Percentiles rank a stretch among this genome's conserved stretches.
phyloP scores from a whole-genome alignment of 2,329 filamentous ascomycete genomes.

The Diaporthe destruens region DNA sequence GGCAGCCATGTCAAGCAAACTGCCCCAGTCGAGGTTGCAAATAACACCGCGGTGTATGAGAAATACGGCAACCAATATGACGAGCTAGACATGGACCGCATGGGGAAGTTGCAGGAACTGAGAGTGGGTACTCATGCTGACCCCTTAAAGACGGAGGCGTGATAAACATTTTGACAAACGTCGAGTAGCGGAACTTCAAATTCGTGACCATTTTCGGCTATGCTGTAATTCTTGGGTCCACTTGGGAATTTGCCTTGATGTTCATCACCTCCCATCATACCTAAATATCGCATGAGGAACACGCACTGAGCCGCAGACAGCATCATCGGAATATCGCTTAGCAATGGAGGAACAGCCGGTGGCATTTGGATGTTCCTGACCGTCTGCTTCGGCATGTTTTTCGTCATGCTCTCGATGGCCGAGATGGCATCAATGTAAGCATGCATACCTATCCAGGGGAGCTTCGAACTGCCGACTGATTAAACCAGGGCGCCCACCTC shows the following conservation, averaged over 20 bases:
- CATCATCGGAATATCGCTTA: conserved; percentile 13
- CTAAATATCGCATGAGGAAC: neutral
- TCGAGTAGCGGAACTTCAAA: neutral
- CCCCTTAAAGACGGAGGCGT: too few species aligned
- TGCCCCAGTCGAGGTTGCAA: neutral
- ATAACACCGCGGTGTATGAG: conserved; percentile 1
- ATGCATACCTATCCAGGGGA: neutral
- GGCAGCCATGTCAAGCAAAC: neutral
- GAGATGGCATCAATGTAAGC: conserved; percentile 22
- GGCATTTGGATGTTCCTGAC: conserved; percentile 19
- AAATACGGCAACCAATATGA: conserved; percentile 13
- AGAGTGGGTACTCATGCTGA: neutral
- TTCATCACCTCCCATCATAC: neutral
- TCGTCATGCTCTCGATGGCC: conserved; percentile 21
- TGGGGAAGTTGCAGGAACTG: conserved; percentile 2
- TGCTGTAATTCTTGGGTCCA: conserved; percentile 6
- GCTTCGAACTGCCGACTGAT: neutral
- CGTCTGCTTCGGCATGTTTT: conserved; percentile 25
- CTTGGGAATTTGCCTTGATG: conserved; percentile 13
- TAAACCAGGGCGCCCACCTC: neutral
- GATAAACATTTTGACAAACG: neutral
- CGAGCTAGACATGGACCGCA: conserved; percentile 14
- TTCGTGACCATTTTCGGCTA: conserved; percentile 8
- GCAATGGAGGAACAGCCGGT: conserved; percentile 20
- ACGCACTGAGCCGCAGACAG: neutral